A percentile compares a stretch with the other conserved stretches of the same genome.
These are phyloP conservation scores for Colletotrichum musicola DNA, from an alignment of 2,329 filamentous ascomycete species.

Conservation along the genomic window DNA sequence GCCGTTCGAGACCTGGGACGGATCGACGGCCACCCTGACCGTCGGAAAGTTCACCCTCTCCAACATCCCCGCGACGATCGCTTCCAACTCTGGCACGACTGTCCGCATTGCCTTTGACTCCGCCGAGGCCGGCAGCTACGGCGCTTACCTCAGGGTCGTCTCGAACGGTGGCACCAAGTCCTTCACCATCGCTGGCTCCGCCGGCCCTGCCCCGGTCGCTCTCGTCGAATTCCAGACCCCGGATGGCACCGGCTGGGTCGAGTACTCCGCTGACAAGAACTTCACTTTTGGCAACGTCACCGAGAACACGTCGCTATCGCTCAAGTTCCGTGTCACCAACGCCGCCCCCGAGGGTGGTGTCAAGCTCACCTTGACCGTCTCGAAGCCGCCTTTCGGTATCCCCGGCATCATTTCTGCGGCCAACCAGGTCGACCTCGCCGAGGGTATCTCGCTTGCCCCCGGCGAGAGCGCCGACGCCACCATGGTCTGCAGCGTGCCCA, in stretches of 20 bases:
- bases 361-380: constrained; percentile 67
- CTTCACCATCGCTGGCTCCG: constrained; percentile 61
- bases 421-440: constrained; percentile 69
- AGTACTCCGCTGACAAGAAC: constrained; percentile 55
- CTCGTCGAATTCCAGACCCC: constrained; percentile 67
- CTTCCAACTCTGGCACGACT: constrained; percentile 52
- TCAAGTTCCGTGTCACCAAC: constrained; percentile 68
- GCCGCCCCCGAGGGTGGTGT: constrained; percentile 59
- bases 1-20: constrained; percentile 56
- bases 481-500: constrained; percentile 67
- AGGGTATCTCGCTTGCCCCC: constrained; percentile 64
- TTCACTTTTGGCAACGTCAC: constrained; percentile 70
- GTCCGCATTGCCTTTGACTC: constrained; percentile 63
- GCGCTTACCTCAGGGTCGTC: constrained; percentile 60
- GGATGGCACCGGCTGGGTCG: constrained; percentile 64
- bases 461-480: constrained; percentile 65
- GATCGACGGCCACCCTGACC: constrained; percentile 50
- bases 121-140: constrained; percentile 59
- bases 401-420: constrained; percentile 65
- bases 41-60: constrained; percentile 63
- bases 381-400: constrained; percentile 70
- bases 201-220: constrained; percentile 62
- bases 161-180: constrained; percentile 63
- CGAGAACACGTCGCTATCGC: constrained; percentile 60
- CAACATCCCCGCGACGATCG: constrained; percentile 59